phyloP scores from a whole-genome alignment of 352 stramenopile species.

The Elongisporangium anandrum region DNA sequence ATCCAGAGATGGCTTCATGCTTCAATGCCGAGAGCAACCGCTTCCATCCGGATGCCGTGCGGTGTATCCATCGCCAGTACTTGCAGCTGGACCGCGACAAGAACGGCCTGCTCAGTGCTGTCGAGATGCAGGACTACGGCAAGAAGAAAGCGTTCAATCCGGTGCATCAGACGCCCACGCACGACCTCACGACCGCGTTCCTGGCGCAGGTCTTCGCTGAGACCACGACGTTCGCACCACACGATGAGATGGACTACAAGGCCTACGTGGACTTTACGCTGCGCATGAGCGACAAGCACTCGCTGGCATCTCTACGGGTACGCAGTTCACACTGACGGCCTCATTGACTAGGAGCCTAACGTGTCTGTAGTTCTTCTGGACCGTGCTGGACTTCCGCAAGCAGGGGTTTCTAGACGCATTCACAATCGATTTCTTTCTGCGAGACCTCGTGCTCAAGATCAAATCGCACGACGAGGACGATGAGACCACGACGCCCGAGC shows the following conservation, averaged over 20 bases:
- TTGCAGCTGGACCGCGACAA: slow-evolving; percentile 57
- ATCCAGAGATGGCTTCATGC: slow-evolving; percentile 18
- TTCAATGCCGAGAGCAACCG: slow-evolving; percentile 23
- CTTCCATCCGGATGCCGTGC: slow-evolving; percentile 27
- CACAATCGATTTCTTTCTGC: slow-evolving; percentile 56
- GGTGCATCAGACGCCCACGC: slow-evolving; percentile 29
- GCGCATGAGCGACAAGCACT: slow-evolving; percentile 35
- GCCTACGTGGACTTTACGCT: slow-evolving; percentile 63
- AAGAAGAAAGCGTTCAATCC: slow-evolving; percentile 71
- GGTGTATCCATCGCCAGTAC: slow-evolving; percentile 52
- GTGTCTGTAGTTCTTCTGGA: slow-evolving; percentile 55
- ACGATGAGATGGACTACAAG: slow-evolving; percentile 59
- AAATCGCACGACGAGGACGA: slow-evolving; percentile 21
- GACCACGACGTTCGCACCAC: slow-evolving; percentile 31
- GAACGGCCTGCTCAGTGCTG: slow-evolving; percentile 48
- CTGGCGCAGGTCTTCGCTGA: slow-evolving; percentile 52
- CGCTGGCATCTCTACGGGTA: slow-evolving; percentile 35
- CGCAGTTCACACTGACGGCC: slow-evolving; percentile 1
- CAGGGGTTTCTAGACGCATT: slow-evolving; percentile 58
- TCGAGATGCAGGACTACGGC: slow-evolving; percentile 46
- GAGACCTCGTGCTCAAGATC: slow-evolving; percentile 53
- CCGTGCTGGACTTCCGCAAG: slow-evolving; percentile 62
- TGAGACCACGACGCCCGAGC: background rate
- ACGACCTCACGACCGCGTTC: slow-evolving; percentile 56
- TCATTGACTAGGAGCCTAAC: background rate